phyloP scores from a whole-genome alignment of 2,329 filamentous ascomycete species.

The Alternaria alternata region DNA sequence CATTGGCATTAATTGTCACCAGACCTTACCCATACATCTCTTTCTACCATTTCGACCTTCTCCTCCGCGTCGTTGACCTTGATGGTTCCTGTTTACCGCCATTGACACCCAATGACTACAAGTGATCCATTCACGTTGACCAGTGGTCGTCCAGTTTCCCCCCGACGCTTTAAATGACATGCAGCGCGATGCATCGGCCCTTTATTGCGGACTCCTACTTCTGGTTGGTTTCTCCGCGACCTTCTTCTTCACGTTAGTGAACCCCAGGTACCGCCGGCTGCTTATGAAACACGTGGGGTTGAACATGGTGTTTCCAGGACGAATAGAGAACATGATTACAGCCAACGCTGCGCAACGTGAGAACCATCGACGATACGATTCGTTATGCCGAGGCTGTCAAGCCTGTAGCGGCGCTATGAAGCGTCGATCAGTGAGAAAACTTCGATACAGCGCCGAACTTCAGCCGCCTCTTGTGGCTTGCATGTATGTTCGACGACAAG shows the following conservation, averaged over 20 bases:
- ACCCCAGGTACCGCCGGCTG: constrained; percentile 8
- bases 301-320: neutral
- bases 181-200: constrained; percentile 22
- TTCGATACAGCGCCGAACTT: neutral
- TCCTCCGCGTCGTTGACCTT: constrained; percentile 12
- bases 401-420: constrained; percentile 3
- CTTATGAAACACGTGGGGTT: constrained; percentile 10
- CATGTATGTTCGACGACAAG: neutral
- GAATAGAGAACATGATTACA: neutral
- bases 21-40: constrained; percentile 1
- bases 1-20: constrained; percentile 9
- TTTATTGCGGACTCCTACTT: constrained; percentile 18
- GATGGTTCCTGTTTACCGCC: neutral
- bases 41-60: constrained; percentile 10
- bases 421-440: neutral
- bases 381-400: constrained; percentile 4
- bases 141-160: constrained; percentile 4
- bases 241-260: constrained; percentile 35
- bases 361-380: constrained; percentile 3
- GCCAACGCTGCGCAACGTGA: constrained; percentile 7
- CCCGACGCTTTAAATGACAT: constrained; percentile 12
- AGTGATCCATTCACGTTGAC: constrained; percentile 20
- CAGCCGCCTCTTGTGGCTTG: neutral
- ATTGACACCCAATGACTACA: constrained; percentile 14
- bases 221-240: constrained; percentile 23